Evolutionary conservation across 257 asterid genomes (phyloP).

Genomic region (Nyctanthes arbortristis): DNA sequence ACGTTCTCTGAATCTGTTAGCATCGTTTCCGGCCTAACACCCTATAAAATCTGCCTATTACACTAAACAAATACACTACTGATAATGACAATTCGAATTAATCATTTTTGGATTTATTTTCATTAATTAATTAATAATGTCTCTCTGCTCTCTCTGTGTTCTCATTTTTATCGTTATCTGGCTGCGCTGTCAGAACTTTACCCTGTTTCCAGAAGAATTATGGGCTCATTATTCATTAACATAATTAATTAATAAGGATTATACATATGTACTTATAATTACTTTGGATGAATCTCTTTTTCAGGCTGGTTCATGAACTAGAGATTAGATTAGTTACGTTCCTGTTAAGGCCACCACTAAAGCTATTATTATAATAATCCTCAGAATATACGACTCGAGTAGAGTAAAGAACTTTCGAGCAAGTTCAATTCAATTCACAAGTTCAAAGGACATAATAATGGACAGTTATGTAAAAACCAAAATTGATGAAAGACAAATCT

Average conservation of each 20-base stretch:
- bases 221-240: background rate
- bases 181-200: conserved; percentile 22
- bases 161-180: conserved; percentile 27
- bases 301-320: background rate
- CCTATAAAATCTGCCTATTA: conserved; percentile 7
- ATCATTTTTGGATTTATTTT: background rate
- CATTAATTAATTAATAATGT: background rate
- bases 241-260: background rate
- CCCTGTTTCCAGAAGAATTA: background rate
- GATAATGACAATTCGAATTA: conserved; percentile 26
- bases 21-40: conserved; percentile 43
- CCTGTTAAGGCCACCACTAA: too few species aligned
- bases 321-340: too few species aligned
- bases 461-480: too few species aligned
- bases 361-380: too few species aligned
- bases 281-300: too few species aligned
- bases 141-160: too few species aligned
- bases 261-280: background rate
- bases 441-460: too few species aligned
- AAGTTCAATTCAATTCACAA: too few species aligned
- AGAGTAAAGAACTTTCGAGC: too few species aligned
- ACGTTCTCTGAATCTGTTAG: conserved; percentile 47
- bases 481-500: too few species aligned
- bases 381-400: too few species aligned
- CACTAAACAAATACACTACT: background rate